Evolutionary conservation across 2,329 filamentous ascomycete species (phyloP).

Genomic region (Orbilia quercus): DNA sequence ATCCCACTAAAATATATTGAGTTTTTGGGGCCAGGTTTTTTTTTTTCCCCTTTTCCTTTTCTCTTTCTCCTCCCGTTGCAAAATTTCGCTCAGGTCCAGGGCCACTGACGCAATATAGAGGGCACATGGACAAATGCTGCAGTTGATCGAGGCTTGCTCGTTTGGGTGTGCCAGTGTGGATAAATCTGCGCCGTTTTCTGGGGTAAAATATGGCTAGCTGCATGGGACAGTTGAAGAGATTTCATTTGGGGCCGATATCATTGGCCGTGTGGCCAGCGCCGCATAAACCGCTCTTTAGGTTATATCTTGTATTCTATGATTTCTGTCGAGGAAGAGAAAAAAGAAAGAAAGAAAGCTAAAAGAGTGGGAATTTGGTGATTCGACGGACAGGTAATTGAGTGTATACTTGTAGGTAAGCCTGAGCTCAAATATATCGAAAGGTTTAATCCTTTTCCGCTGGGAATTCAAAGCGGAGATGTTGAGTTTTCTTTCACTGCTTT

Average conservation of each 20-base stretch:
- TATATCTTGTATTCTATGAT: neutral
- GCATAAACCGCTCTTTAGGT: constrained; percentile 18
- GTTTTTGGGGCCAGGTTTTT: constrained; percentile 31
- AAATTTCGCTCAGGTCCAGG: constrained; percentile 38
- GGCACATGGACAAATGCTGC: constrained; percentile 56
- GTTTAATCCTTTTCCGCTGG: no score
- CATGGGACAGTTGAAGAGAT: constrained; percentile 48
- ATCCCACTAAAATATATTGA: constrained; percentile 18
- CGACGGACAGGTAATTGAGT: constrained; percentile 20
- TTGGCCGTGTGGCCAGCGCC: constrained; percentile 27
- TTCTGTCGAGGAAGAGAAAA: constrained; percentile 9
- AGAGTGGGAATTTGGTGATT: constrained; percentile 26
- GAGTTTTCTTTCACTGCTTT: no score
- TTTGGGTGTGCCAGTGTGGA: constrained; percentile 33
- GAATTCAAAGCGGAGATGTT: constrained; percentile 23
- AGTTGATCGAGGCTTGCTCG: constrained; percentile 32
- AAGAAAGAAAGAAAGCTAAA: constrained; percentile 1
- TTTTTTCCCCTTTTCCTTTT: no score
- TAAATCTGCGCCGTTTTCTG: constrained; percentile 52
- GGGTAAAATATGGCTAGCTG: constrained; percentile 55
- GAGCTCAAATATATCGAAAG: no score
- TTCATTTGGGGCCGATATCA: constrained; percentile 34
- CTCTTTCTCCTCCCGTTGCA: no score
- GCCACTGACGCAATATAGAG: constrained; percentile 55
- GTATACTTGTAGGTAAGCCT: no score